Evolutionary conservation across 2,329 filamentous ascomycete genomes (phyloP), one percentile per base, ranked within the genome.

Genomic region (Aspergillus jensenii): DNA sequence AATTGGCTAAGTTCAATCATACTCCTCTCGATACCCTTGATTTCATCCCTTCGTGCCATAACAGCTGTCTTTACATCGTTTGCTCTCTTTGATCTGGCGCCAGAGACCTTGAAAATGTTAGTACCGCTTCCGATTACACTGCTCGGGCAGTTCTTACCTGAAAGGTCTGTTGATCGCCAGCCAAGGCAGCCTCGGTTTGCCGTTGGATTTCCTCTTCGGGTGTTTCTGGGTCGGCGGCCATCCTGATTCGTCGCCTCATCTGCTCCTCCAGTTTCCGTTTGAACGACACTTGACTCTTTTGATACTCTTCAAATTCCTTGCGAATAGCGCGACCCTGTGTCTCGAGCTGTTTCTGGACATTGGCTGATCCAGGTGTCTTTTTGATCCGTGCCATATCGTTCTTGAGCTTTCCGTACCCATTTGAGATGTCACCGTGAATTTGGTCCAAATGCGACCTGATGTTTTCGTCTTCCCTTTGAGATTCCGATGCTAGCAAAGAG

Each of bases 1-100:
- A 98, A 81, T 4, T 4, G 75, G 95, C 86, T 6, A 90, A 86
- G 9, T 31, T 31, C 8, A 4, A 31, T 90, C 86, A 84, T 98
- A 90, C 72, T 96, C 90, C 71, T 85, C 82, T 79, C 92, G 70
- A 98, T 96, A 82, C 96, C 93, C 76, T 92, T 86, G 65, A 99
- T 90, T 43, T 90, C 92, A 52, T 86, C 86, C 74, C 96, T 92
- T 65, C 95, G 89, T 64, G 91, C 91, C 65, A 84, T 85, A 56
- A 96, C 82, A 37, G 91, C 91, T 39, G 87, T 86, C 63, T 89
- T 87, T 43, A 91, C 90, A 75, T 96, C 90, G 50, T 91, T 71
- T 87, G 86, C 69, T 91, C 88, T 76, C 89, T 89, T 73, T 87
- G 90, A 78, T 88, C 73, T 69, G 50, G 67, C 70, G 43, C 73